phyloP scores from a whole-genome alignment of 495 filamentous ascomycete genomes.

The Lepraria neglecta region DNA sequence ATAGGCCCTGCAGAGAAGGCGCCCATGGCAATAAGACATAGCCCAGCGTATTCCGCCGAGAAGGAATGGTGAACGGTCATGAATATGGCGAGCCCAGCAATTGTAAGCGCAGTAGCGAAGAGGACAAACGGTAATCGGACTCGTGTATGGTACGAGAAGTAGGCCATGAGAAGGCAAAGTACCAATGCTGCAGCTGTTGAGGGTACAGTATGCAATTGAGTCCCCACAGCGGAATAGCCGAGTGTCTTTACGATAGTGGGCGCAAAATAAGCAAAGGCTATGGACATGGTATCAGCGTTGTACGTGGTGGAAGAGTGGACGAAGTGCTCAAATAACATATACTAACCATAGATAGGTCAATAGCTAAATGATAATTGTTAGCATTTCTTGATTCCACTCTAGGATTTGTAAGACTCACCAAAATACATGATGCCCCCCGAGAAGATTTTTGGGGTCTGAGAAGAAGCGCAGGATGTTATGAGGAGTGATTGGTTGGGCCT shows the following conservation, averaged over 20 bases:
- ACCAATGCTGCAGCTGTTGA: constrained; percentile 59
- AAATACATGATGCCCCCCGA: too few relatives aligned
- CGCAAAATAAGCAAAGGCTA: constrained; percentile 64
- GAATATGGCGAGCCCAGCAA: constrained; percentile 53
- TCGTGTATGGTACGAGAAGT: constrained; percentile 52
- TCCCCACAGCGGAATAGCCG: constrained; percentile 58
- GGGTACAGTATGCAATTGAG: constrained; percentile 64
- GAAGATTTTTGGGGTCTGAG: not conserved
- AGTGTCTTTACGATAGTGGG: constrained; percentile 66
- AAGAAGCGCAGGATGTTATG: not conserved
- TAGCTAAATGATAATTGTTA: too few relatives aligned
- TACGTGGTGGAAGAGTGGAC: not conserved
- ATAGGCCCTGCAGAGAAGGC: constrained; percentile 50
- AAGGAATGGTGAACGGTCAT: constrained; percentile 12
- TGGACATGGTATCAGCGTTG: not conserved
- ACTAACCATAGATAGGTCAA: not conserved
- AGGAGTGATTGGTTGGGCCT: not conserved
- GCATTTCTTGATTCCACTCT: too few relatives aligned
- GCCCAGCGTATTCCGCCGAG: not conserved
- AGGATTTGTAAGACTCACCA: too few relatives aligned
- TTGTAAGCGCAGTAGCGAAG: constrained; percentile 59
- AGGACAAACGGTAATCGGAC: constrained; percentile 54
- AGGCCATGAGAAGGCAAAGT: constrained; percentile 52
- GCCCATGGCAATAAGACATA: constrained; percentile 61
- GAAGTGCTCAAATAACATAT: not conserved